A percentile compares a stretch with the other conserved stretches of the same genome.
Evolutionary conservation across 495 filamentous ascomycete species (phyloP).

Genomic region (Peziza echinospora): DNA sequence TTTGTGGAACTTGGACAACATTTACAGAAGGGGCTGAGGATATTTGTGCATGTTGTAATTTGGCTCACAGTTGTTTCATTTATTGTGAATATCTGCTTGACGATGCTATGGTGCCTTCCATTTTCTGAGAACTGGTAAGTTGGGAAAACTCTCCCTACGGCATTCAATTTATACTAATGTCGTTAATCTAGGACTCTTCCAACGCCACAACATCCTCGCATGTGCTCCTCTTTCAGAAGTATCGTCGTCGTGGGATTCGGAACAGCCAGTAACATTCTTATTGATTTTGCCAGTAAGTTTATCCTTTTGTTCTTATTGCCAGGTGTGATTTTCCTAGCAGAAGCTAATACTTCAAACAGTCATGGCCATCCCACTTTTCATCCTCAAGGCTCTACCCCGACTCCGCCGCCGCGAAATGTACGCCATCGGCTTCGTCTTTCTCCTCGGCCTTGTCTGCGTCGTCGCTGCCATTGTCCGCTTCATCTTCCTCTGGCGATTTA

Average conservation of each 20-base stretch:
- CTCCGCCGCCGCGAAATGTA: slow-evolving; percentile 5
- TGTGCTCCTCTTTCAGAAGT: background rate
- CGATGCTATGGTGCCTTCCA: background rate
- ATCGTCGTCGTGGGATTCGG: background rate
- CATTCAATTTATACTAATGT: too few relatives aligned
- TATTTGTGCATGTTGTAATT: background rate
- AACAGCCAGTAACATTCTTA: background rate
- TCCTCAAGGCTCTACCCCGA: slow-evolving; percentile 4
- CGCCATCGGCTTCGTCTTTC: slow-evolving; percentile 6
- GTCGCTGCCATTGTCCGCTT: slow-evolving; percentile 4
- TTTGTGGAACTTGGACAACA: background rate
- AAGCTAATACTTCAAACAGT: slow-evolving; percentile 1
- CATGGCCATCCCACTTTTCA: slow-evolving; percentile 7
- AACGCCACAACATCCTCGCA: too few relatives aligned
- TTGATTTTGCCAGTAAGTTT: slow-evolving; percentile 6
- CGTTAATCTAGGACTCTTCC: too few relatives aligned
- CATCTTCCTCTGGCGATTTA: slow-evolving; percentile 8
- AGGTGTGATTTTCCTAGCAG: too few relatives aligned
- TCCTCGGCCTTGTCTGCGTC: slow-evolving; percentile 7
- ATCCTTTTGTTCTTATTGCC: too few relatives aligned
- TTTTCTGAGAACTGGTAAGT: background rate
- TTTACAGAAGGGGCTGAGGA: background rate
- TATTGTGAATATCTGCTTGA: background rate
- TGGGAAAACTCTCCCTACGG: too few relatives aligned
- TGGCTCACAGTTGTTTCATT: background rate